Conservation (phyloP, 2,329 filamentous ascomycete species). For the Fusarium proliferatum region DNA sequence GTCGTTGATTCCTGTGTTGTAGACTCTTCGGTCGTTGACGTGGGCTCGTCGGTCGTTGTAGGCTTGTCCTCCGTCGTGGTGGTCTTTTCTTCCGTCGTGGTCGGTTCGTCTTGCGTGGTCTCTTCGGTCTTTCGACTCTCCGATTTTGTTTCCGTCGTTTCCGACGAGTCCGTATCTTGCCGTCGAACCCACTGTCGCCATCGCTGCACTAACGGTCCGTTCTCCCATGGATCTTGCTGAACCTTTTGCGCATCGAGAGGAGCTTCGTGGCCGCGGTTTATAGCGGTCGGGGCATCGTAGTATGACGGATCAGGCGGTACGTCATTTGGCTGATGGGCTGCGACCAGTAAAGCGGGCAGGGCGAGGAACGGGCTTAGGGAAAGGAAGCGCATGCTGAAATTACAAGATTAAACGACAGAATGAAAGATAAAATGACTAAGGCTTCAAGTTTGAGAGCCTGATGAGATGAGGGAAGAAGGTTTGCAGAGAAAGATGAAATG, state of each 20-base stretch:
- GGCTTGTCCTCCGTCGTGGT: background rate
- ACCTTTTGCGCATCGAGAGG: background rate
- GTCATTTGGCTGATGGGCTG: background rate
- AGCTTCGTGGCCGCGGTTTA: background rate
- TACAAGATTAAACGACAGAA: background rate
- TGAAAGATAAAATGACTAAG: accelerated
- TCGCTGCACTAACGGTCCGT: background rate
- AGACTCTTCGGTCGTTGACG: background rate
- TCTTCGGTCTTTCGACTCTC: background rate
- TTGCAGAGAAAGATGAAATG: background rate
- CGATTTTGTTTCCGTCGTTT: background rate
- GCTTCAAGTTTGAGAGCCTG: accelerated
- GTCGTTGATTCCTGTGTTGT: background rate
- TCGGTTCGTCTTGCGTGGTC: background rate
- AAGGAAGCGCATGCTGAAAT: constrained; percentile 1
- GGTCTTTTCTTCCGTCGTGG: background rate
- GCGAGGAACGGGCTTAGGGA: background rate
- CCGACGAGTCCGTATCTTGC: background rate
- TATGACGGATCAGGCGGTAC: background rate
- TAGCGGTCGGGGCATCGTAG: background rate
- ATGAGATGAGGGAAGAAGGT: background rate
- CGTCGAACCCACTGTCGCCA: constrained; percentile 26
- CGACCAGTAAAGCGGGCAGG: background rate
- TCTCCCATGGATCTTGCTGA: background rate
- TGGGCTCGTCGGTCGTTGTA: background rate